Evolutionary conservation across 2,329 filamentous ascomycete genomes (phyloP), one percentile per base, ranked within the genome.

Genomic region (Exserohilum turcica): DNA sequence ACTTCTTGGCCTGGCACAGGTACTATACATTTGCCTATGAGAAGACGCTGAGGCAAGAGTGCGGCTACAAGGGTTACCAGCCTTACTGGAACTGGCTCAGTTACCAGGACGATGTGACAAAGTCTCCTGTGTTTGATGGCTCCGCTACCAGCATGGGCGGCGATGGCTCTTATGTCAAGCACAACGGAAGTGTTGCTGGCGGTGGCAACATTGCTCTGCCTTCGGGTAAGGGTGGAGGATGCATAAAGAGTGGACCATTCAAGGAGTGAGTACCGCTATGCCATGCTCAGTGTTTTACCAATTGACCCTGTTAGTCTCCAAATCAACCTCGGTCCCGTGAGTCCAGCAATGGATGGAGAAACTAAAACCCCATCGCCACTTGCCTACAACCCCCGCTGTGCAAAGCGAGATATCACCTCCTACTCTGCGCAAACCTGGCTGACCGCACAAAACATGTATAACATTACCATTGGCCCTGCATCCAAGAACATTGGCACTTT

Each of bases 381-480:
- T 0, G 49, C 36, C 2, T 64, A 59, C 28, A 69, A 73, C 27
- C 67, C 68, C 4, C 65, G 73, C 10, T 76, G 74, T 40, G 38
- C 73, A 6, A 63, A 66, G 19, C 66, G 74, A 7, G 70, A 74
- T 40, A 53, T 76, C 27, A 70, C 73, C 39, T 67, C 67, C 1
- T 68, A 58, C 9, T 46, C 57, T 1, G 52, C 52, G 1, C 27
- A 40, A 4, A 54, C 47, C 3, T 60, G 57, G 57, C 39, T 57
- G 3, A 61, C 56, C 3, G 24, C 33, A 1, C 50, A 70, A 2
- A 78, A 83, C 32, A 36, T 66, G 2, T 37, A 54, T 60, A 74
- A 77, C 52, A 79, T 80, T 2, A 78, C 80, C 12, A 63, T 84
- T 31, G 84, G 85, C 54, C 78, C 80, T 57, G 82, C 82, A 33